Conservation (phyloP, 192 early-diverging fungal genomes). For the Pilaira anomala region DNA sequence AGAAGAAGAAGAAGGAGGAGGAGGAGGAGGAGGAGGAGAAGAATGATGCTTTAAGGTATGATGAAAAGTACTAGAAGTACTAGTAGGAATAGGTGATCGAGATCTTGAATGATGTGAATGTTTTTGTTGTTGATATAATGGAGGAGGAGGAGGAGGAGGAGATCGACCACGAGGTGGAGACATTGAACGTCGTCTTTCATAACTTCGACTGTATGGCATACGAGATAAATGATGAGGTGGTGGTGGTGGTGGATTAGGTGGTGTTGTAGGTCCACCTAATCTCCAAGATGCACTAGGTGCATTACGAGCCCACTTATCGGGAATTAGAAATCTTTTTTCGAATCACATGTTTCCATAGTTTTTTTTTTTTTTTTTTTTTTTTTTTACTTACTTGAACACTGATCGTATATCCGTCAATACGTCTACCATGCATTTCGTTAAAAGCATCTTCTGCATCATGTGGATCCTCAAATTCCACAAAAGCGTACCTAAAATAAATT, state of each 20-base stretch:
- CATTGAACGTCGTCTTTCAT: conserved; percentile 25
- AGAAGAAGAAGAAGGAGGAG: background rate
- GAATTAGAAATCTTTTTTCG: background rate
- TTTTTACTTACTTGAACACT: conserved; percentile 66
- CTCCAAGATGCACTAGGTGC: conserved; percentile 78
- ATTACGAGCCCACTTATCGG: conserved; percentile 78
- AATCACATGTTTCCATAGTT: background rate
- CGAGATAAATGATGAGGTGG: conserved; percentile 18
- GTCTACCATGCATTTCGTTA: conserved; percentile 84
- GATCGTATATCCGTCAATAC: conserved; percentile 76
- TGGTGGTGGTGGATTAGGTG: conserved; percentile 29
- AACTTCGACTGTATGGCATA: conserved; percentile 19
- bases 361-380: conserved; percentile 5
- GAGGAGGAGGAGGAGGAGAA: conserved; percentile 5
- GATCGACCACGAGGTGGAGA: conserved; percentile 41
- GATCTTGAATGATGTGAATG: conserved; percentile 6
- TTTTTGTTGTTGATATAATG: conserved; percentile 1
- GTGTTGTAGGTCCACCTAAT: conserved; percentile 58
- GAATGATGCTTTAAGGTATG: too few species aligned
- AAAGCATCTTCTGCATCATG: conserved; percentile 92
- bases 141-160: conserved; percentile 22
- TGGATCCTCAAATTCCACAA: conserved; percentile 92
- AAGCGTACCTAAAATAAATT: conserved; percentile 74
- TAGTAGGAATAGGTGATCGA: conserved; percentile 13
- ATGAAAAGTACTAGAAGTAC: too few species aligned